Evolutionary conservation across 2,329 filamentous ascomycete genomes (phyloP).

Genomic region (Diplodia seriata): DNA sequence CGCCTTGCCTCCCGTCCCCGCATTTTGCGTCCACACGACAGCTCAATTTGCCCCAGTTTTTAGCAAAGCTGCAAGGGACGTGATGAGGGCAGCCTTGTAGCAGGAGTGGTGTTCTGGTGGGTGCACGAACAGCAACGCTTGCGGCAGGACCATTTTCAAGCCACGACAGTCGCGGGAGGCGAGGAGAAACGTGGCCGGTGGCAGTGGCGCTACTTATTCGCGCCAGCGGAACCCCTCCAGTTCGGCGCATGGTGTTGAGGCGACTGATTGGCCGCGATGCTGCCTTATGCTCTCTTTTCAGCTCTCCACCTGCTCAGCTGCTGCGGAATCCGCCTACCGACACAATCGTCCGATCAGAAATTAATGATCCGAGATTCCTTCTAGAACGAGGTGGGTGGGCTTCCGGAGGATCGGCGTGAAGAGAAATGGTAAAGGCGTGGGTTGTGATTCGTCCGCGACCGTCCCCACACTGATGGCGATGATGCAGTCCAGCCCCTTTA

Average conservation of each 20-base stretch:
- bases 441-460: neutral
- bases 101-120: too few species aligned
- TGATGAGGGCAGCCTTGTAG: too few species aligned
- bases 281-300: neutral
- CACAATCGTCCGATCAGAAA: neutral
- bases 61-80: too few species aligned
- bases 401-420: neutral
- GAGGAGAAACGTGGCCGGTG: neutral
- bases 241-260: neutral
- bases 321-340: neutral
- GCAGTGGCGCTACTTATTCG: neutral
- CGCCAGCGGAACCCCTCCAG: neutral
- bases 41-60: too few species aligned
- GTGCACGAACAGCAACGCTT: neutral
- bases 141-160: neutral
- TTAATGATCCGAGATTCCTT: neutral
- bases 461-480: neutral
- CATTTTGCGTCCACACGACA: neutral
- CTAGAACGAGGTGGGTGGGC: neutral
- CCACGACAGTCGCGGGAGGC: neutral
- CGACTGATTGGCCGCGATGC: neutral
- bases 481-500: slow-evolving; percentile 13
- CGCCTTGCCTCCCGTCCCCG: neutral
- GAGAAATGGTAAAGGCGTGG: neutral
- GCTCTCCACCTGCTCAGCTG: neutral